phyloP scores from a whole-genome alignment of 1,139 yeast species.

The Kodamaea plutei region DNA sequence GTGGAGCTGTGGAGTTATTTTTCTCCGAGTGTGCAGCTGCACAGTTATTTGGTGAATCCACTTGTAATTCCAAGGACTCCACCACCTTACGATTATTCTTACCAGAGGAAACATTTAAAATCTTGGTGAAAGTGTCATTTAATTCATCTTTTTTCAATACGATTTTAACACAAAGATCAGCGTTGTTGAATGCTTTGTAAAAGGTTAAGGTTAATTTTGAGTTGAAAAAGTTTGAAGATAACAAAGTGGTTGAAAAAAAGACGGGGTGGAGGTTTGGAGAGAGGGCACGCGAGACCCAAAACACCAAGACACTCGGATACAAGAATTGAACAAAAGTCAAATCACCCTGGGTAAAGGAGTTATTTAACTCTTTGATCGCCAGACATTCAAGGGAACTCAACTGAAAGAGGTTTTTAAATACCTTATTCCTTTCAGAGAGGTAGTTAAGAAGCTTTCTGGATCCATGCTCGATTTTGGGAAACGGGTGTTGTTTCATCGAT shows the following conservation, averaged over 20 bases:
- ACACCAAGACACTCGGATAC: constrained; percentile 3
- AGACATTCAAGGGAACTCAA: constrained; percentile 4
- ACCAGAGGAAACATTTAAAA: not conserved
- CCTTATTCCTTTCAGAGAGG: not conserved
- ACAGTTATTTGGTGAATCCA: too few relatives aligned
- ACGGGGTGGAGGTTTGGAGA: too few relatives aligned
- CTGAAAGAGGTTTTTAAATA: constrained; percentile 6
- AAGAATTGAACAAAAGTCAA: constrained; percentile 7
- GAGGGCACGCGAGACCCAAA: constrained; percentile 10
- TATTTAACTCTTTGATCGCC: not conserved
- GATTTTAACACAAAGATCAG: not conserved
- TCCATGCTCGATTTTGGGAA: not conserved
- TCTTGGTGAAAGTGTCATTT: not conserved
- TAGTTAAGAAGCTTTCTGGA: constrained; percentile 1
- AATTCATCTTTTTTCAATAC: constrained; percentile 2
- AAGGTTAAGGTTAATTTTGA: too few relatives aligned
- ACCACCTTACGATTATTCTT: not conserved
- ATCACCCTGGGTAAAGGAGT: constrained; percentile 2
- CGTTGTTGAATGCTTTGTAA: too few relatives aligned
- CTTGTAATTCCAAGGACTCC: not conserved
- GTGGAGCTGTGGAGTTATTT: too few relatives aligned
- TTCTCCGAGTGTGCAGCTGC: too few relatives aligned
- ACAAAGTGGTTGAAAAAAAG: too few relatives aligned
- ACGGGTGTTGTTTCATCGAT: not conserved
- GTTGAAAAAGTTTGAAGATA: too few relatives aligned